phyloP scores from a whole-genome alignment of 257 asterid species.

The Ilex asprella region DNA sequence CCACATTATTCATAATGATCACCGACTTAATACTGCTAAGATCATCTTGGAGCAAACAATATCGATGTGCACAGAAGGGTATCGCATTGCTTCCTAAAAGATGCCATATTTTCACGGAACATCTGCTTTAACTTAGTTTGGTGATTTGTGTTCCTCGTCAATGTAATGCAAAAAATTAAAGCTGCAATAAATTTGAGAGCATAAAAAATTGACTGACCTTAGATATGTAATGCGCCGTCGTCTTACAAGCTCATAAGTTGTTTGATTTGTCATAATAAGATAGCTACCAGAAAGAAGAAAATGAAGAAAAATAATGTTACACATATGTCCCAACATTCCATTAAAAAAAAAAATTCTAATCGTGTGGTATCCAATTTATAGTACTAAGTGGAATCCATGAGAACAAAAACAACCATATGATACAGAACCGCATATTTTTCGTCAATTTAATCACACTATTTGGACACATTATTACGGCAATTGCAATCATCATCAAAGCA shows the following conservation, averaged over 20 bases:
- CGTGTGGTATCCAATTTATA: not conserved
- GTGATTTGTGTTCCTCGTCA: not conserved
- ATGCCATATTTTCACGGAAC: not conserved
- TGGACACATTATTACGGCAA: too few species aligned
- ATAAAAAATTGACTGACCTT: slow-evolving; percentile 45
- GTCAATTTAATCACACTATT: too few species aligned
- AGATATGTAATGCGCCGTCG: slow-evolving; percentile 74
- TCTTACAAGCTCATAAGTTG: slow-evolving; percentile 91
- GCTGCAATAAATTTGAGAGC: not conserved
- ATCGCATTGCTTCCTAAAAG: not conserved
- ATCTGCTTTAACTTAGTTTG: not conserved
- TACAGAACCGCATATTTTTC: too few species aligned
- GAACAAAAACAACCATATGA: too few species aligned
- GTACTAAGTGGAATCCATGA: too few species aligned
- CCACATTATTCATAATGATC: too few species aligned
- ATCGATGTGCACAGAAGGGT: too few species aligned
- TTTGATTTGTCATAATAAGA: slow-evolving; percentile 86
- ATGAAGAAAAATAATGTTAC: not conserved
- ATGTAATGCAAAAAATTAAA: too few species aligned
- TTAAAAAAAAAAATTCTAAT: not conserved
- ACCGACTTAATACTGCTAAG: too few species aligned
- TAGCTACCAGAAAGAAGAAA: slow-evolving; percentile 51
- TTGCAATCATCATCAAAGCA: too few species aligned
- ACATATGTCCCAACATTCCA: not conserved
- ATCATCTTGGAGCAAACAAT: too few species aligned